Base-by-base conservation (phyloP, 768 basidiomycete species). In the Collybiopsis luxurians region DNA sequence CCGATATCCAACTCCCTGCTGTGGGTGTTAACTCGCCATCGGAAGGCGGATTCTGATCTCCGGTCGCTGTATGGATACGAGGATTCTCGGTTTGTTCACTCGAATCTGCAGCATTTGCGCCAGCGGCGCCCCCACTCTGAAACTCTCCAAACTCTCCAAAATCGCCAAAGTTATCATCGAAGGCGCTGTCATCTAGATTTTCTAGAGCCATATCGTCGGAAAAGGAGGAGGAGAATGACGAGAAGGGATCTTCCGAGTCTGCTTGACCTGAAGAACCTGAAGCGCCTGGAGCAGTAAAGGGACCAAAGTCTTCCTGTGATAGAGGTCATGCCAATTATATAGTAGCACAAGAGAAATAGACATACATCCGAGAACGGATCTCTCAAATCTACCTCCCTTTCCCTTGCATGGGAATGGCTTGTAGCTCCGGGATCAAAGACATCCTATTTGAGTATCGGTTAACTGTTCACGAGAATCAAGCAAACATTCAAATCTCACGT, bases 141-240 rank as follows among this genome's bases (percentile, higher is more conserved):
- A 92, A 92, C 60, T 92, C 90, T 15, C 89, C 89, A 64, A 92
- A 91, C 54, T 87, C 84, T 12, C 75, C 76, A 56, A 77, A 77
- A 45, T 75, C 50, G 19, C 50, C 50, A 76, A 50, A 54, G 21
- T 43, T 43, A 31, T 54, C 45, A 19, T 86, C 86, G 61, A 90
- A 92, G 9, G 87, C 81, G 3, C 80, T 76, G 53, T 86, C 84
- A 46, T 79, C 81, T 66, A 78, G 75, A 46, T 89, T 89, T 26
- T 56, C 55, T 6, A 56, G 27, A 26, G 50, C 21, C 26, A 43
- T 44, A 45, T 90, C 89, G 31, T 87, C 87, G 0, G 85, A 81
- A 57, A 83, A 80, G 2, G 81, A 78, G 1, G 81, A 79, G 3
- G 77, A 72, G 60, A 83, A 82, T n/a, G 46, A 47, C 2, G 79